Base-by-base conservation (phyloP, 805 yeast species). In the Spencermartinsiella europaea region DNA sequence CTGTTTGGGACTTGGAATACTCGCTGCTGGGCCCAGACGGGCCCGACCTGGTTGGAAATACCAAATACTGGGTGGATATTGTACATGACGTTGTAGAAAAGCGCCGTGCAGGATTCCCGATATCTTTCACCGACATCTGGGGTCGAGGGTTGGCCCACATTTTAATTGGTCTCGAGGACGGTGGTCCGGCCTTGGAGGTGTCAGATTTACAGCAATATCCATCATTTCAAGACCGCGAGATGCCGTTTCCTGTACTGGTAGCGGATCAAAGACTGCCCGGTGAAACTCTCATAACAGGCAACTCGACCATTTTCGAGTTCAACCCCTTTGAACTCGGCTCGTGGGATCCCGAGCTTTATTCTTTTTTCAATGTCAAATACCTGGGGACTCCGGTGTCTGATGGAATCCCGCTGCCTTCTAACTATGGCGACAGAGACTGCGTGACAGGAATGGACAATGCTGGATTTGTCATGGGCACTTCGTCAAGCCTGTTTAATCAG, bases 401-500 rank as follows among this genome's bases (percentile, higher is more conserved):
- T 48, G 95, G 95, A 27, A 49, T 59, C 19, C 81, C 85, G 4
- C n/a, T n/a, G n/a, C n/a, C n/a, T n/a, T n/a, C n/a, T n/a, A n/a
- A n/a, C n/a, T n/a, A n/a, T n/a, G 12, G 12, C 12, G 12, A 7
- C 31, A 63, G 62, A 28, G 57, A 60, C 12, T 88, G 95, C 66
- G 64, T 75, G 49, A 74, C 64, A 72, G 90, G 91, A 2, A 80
- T 75, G 48, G 96, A 89, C 64, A 86, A 85, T 57, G 81, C 85
- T 4, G 93, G 95, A 3, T 89, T 79, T 59, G 67, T 86, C 31
- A 69, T 86, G 65, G 95, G 93, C 28, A 80, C 95, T 4, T 85
- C 95, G 2, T 83, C 95, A 1, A 73, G 91, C 1, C 65, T 88
- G 41, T 88, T 88, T 71, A 87, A 85, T 87, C 71, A 84, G 85